These are phyloP conservation scores for Taxillus chinensis DNA, from an alignment of 164 flowering plant genomes.

Conservation along the genomic window DNA sequence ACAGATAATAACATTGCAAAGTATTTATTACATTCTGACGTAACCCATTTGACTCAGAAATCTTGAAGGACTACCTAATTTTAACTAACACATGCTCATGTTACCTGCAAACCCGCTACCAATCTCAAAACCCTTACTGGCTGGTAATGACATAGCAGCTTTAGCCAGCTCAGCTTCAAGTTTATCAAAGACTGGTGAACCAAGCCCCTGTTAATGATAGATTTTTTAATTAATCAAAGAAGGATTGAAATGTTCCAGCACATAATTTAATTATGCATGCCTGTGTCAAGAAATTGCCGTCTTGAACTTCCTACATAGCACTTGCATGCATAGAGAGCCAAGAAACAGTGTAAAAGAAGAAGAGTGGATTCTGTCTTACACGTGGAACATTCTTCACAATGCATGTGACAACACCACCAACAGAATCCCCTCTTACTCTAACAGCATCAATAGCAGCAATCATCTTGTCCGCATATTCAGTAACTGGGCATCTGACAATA, in stretches of 20 bases:
- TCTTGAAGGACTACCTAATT: too few species aligned
- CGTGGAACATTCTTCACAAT: slow-evolving; percentile 81
- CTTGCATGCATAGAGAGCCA: neutral
- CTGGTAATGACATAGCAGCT: slow-evolving; percentile 82
- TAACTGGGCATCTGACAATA: slow-evolving; percentile 89
- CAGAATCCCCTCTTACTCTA: slow-evolving; percentile 78
- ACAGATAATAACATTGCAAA: neutral
- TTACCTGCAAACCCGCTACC: slow-evolving; percentile 97
- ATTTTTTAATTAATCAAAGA: neutral
- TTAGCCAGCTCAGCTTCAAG: slow-evolving; percentile 95
- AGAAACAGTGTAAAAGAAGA: neutral
- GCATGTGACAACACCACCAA: slow-evolving; percentile 96
- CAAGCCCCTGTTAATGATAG: slow-evolving; percentile 58
- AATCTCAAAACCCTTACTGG: slow-evolving; percentile 88
- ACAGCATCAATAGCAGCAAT: slow-evolving; percentile 89
- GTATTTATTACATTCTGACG: too few species aligned
- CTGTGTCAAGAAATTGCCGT: neutral
- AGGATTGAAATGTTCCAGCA: neutral
- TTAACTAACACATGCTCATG: slow-evolving; percentile 1
- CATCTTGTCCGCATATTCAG: slow-evolving; percentile 95
- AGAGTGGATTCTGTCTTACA: slow-evolving; percentile 33
- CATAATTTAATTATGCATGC: neutral
- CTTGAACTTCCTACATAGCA: neutral
- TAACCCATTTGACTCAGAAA: too few species aligned
- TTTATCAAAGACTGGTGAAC: slow-evolving; percentile 96